Conservation (phyloP, 176 grass and related monocot genomes). For the Poa annua region DNA sequence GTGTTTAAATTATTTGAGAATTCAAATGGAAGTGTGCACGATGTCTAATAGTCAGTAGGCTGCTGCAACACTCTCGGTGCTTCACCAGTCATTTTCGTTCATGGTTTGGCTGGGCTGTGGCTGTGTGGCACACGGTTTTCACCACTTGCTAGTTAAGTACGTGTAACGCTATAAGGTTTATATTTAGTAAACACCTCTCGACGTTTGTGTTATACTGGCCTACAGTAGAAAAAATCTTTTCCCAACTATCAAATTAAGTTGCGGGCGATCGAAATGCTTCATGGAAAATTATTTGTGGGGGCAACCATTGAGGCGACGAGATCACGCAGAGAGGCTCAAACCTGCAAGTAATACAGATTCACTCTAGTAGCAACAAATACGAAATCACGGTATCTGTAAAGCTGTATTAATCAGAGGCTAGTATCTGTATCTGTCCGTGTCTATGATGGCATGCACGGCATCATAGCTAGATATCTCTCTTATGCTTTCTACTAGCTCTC, state of each 20-base stretch:
- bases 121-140: neutral
- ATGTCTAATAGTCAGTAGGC: neutral
- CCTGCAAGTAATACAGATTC: neutral
- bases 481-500: slow-evolving; percentile 27
- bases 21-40: slow-evolving; percentile 25
- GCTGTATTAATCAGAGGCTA: slow-evolving; percentile 12
- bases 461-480: slow-evolving; percentile 19
- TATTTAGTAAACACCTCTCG: too few relatives aligned
- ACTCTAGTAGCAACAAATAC: slow-evolving; percentile 10
- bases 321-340: neutral
- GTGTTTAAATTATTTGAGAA: neutral
- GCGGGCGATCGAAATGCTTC: neutral
- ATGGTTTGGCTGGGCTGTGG: neutral
- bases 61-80: neutral
- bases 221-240: neutral
- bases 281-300: slow-evolving; percentile 29
- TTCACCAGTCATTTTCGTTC: neutral
- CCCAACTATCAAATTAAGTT: neutral
- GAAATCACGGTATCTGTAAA: slow-evolving; percentile 9
- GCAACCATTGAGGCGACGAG: neutral
- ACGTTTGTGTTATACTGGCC: too few relatives aligned
- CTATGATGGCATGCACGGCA: neutral
- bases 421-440: slow-evolving; percentile 9
- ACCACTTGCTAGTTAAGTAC: neutral
- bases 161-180: too few relatives aligned